Evolutionary conservation across 1,284 basidiomycete genomes (phyloP).

Genomic region (Malassezia globosa): DNA sequence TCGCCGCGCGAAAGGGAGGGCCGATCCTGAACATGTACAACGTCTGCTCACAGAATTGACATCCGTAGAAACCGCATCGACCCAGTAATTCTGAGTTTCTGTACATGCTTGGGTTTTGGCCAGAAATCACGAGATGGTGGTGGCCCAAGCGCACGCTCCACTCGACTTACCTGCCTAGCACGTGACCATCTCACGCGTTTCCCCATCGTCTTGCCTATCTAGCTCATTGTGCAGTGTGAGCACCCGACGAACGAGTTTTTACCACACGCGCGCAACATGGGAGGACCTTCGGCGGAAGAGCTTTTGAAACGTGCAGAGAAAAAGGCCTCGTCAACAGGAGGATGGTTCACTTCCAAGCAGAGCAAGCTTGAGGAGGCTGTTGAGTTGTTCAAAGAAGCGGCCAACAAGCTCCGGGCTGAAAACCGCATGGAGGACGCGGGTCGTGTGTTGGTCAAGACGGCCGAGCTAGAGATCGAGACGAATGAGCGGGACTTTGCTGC

Average conservation of each 20-base stretch:
- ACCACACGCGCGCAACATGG: too few relatives aligned
- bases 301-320: slow-evolving; percentile 80
- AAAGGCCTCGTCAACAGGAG: slow-evolving; percentile 66
- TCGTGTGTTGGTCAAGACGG: slow-evolving; percentile 50
- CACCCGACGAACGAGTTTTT: not conserved
- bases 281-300: slow-evolving; percentile 41
- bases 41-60: not conserved
- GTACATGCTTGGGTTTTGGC: too few relatives aligned
- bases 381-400: slow-evolving; percentile 84
- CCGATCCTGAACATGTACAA: slow-evolving; percentile 51
- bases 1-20: slow-evolving; percentile 67
- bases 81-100: too few relatives aligned
- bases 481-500: slow-evolving; percentile 44
- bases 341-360: slow-evolving; percentile 50
- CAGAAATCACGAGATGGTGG: not conserved
- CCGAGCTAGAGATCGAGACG: slow-evolving; percentile 39
- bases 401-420: slow-evolving; percentile 89
- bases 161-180: not conserved
- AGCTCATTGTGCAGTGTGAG: too few relatives aligned
- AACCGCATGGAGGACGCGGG: slow-evolving; percentile 82
- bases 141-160: not conserved
- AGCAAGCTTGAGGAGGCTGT: slow-evolving; percentile 63
- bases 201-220: too few relatives aligned
- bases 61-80: not conserved
- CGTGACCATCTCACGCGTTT: slow-evolving; percentile 10